Percentiles rank a stretch among this genome's conserved stretches.
phyloP scores from a whole-genome alignment of 306 rosid species.

The Acacia crassicarpa region DNA sequence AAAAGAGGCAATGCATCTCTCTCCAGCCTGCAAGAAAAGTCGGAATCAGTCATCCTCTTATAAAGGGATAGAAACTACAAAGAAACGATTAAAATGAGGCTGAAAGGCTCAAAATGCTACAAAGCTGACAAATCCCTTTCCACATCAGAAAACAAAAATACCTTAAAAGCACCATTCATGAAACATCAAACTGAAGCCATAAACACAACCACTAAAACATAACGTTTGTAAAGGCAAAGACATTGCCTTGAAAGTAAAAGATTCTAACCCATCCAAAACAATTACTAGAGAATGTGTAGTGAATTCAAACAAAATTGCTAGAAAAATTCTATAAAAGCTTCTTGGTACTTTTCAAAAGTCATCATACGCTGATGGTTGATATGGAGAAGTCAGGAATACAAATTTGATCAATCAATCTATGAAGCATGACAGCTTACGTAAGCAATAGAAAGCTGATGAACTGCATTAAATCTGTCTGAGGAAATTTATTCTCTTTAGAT shows the following conservation, averaged over 20 bases:
- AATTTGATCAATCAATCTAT: conserved; percentile 8
- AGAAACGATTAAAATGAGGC: background rate
- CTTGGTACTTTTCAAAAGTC: background rate
- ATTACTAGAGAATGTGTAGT: background rate
- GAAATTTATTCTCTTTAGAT: conserved; percentile 52
- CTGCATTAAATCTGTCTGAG: conserved; percentile 72
- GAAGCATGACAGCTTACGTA: conserved; percentile 62
- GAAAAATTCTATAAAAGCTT: background rate
- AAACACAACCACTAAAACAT: background rate
- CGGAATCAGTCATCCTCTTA: background rate
- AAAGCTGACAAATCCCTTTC: background rate
- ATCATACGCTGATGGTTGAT: background rate
- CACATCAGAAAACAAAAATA: background rate
- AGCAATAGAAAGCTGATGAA: conserved; percentile 70
- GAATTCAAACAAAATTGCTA: background rate
- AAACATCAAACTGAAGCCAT: background rate
- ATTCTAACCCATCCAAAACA: background rate
- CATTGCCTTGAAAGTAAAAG: background rate
- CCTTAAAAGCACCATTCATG: background rate
- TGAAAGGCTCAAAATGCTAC: conserved; percentile 1
- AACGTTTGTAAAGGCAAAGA: background rate
- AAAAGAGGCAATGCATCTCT: conserved; percentile 92
- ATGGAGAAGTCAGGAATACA: conserved; percentile 17
- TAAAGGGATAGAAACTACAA: background rate
- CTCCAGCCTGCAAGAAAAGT: conserved; percentile 71